Conservation (phyloP, 2,329 filamentous ascomycete species). For the Alternaria brassicae region DNA sequence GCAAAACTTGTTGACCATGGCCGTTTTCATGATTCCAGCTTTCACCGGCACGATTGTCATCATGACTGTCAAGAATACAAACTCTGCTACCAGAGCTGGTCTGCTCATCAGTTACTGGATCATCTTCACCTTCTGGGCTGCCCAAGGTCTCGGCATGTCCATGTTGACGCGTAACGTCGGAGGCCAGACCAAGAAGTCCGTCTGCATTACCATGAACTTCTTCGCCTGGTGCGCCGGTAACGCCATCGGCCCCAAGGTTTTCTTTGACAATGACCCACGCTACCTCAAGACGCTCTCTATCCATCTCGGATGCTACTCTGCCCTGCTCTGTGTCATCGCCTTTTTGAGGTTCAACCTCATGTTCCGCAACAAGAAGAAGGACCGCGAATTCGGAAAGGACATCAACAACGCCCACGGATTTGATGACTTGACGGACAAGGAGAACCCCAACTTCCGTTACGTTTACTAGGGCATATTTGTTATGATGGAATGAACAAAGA, state of each 20-base stretch:
- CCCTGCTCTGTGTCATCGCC: constrained; percentile 65
- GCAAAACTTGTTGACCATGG: constrained; percentile 74
- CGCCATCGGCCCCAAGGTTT: constrained; percentile 62
- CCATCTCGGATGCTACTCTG: constrained; percentile 72
- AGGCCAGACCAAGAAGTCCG: constrained; percentile 75
- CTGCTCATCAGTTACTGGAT: constrained; percentile 79
- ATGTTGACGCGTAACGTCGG: constrained; percentile 74
- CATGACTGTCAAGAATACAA: constrained; percentile 69
- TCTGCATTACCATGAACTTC: constrained; percentile 73
- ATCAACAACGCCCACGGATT: constrained; percentile 58
- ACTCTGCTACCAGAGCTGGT: constrained; percentile 66
- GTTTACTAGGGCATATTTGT: constrained; percentile 44
- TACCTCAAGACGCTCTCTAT: constrained; percentile 75
- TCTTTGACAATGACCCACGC: constrained; percentile 62
- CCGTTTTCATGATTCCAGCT: constrained; percentile 70
- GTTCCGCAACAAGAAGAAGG: constrained; percentile 66
- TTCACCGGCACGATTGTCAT: constrained; percentile 75
- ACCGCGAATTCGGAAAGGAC: constrained; percentile 51
- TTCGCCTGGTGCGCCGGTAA: constrained; percentile 74
- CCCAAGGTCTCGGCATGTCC: constrained; percentile 70
- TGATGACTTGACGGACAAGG: constrained; percentile 68
- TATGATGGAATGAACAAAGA: not conserved
- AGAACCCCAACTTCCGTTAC: constrained; percentile 68
- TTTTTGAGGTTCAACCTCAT: constrained; percentile 66
- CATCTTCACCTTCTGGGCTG: constrained; percentile 78